phyloP scores from a whole-genome alignment of 2,329 filamentous ascomycete genomes.

The Exophiala aquamarina region DNA sequence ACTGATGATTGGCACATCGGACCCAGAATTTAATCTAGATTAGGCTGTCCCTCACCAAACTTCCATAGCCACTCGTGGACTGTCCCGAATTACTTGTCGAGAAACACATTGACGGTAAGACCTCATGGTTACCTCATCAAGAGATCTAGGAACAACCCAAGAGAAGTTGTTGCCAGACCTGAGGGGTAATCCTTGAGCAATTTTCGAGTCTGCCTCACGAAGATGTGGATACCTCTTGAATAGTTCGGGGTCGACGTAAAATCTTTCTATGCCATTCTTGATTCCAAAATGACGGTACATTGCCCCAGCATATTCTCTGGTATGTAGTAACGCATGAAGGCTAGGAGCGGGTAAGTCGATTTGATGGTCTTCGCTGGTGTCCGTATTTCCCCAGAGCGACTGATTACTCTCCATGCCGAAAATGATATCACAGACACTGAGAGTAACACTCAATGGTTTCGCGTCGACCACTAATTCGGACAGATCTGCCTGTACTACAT shows the following conservation, averaged over 20 bases:
- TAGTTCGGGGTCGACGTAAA: conserved; percentile 2
- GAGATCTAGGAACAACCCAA: conserved; percentile 5
- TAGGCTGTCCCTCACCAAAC: too few relatives aligned
- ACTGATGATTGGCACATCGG: background rate
- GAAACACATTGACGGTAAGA: too few relatives aligned
- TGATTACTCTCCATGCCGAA: conserved; percentile 9
- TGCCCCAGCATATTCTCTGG: conserved; percentile 8
- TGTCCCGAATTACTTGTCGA: too few relatives aligned
- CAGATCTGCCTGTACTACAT: conserved; percentile 22
- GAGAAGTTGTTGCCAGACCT: conserved; percentile 10
- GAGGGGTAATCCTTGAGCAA: conserved; percentile 10
- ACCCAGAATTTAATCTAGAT: too few relatives aligned
- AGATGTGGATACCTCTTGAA: conserved; percentile 18
- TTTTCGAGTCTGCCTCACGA: conserved; percentile 8
- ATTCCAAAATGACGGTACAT: conserved; percentile 11
- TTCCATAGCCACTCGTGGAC: too few relatives aligned
- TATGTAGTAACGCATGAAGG: conserved; percentile 12
- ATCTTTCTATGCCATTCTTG: conserved; percentile 4
- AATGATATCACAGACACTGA: conserved; percentile 16
- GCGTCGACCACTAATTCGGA: conserved; percentile 17
- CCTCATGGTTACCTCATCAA: conserved; percentile 13
- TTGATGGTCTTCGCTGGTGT: background rate
- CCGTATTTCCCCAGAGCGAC: background rate
- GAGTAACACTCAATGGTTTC: conserved; percentile 10
- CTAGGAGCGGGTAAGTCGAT: conserved; percentile 10